Conservation (phyloP, 495 filamentous ascomycete species). For the Paragyromitra xinjiangensis region DNA sequence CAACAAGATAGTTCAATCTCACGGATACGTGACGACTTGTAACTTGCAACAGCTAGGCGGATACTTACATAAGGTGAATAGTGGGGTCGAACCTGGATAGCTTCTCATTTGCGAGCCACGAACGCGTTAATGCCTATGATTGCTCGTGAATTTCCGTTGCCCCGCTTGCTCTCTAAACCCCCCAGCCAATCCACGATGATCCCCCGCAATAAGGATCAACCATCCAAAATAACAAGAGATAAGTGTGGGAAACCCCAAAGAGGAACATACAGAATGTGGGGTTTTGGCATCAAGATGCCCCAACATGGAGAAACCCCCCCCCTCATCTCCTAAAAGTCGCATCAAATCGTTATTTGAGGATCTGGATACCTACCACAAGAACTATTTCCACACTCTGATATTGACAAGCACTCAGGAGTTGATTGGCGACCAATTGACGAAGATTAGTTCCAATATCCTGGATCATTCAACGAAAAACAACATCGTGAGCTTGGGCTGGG, state of each 20-base stretch:
- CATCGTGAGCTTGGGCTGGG: not conserved
- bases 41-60: constrained; percentile 31
- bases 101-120: constrained; percentile 22
- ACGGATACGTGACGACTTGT: constrained; percentile 47
- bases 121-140: constrained; percentile 12
- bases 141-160: not conserved
- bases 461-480: constrained; percentile 1
- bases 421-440: constrained; percentile 8
- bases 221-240: constrained; percentile 20
- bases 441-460: constrained; percentile 20
- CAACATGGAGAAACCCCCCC: constrained; percentile 16
- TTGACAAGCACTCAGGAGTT: not conserved
- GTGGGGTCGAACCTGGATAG: constrained; percentile 12
- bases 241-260: constrained; percentile 21
- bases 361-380: constrained; percentile 29
- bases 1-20: constrained; percentile 2
- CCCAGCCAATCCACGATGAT: constrained; percentile 3
- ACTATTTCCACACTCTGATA: not conserved
- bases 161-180: not conserved
- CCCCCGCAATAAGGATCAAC: constrained; percentile 26
- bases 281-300: constrained; percentile 46
- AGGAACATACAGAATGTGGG: constrained; percentile 38
- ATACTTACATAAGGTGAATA: constrained; percentile 24
- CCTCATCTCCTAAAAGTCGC: constrained; percentile 34
- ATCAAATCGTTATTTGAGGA: constrained; percentile 32